These are phyloP conservation scores for Hypericum perforatum DNA, from an alignment of 345 rosid species.

Conservation along the genomic window DNA sequence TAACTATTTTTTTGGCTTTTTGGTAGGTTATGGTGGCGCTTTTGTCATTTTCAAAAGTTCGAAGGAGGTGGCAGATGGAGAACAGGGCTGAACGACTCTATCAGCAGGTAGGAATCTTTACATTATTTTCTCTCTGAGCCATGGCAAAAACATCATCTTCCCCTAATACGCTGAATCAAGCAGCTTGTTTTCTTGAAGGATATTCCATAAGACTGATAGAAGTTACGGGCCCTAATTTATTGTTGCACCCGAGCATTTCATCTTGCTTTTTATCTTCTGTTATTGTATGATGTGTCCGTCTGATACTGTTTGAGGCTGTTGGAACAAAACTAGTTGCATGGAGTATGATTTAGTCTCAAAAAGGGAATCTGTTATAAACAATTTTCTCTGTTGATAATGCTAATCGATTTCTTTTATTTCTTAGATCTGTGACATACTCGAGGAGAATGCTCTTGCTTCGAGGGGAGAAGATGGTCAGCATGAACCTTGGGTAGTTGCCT, in stretches of 20 bases:
- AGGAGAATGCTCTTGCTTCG: slow-evolving; percentile 68
- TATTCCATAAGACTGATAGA: too few species aligned
- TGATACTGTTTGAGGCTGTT: too few species aligned
- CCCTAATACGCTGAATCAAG: too few species aligned
- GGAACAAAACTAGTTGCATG: too few species aligned
- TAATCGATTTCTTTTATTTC: slow-evolving; percentile 4
- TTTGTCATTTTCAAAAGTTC: slow-evolving; percentile 36
- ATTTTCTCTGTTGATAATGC: neutral
- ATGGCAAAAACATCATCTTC: too few species aligned
- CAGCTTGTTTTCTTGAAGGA: too few species aligned
- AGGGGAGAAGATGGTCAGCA: slow-evolving; percentile 34
- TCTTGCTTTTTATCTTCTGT: too few species aligned
- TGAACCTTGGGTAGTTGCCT: slow-evolving; percentile 82
- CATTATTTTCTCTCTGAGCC: neutral
- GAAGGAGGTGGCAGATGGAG: slow-evolving; percentile 28
- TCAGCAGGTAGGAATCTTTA: slow-evolving; percentile 38
- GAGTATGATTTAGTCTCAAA: too few species aligned
- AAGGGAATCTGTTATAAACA: neutral
- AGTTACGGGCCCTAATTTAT: too few species aligned
- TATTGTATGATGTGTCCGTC: too few species aligned
- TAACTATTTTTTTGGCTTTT: slow-evolving; percentile 46
- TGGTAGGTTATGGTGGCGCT: slow-evolving; percentile 50
- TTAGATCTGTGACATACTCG: slow-evolving; percentile 79
- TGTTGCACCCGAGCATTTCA: too few species aligned
- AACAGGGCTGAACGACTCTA: slow-evolving; percentile 62